Conservation (phyloP, 2,329 filamentous ascomycete genomes). For the Cladosporium colombiae region DNA sequence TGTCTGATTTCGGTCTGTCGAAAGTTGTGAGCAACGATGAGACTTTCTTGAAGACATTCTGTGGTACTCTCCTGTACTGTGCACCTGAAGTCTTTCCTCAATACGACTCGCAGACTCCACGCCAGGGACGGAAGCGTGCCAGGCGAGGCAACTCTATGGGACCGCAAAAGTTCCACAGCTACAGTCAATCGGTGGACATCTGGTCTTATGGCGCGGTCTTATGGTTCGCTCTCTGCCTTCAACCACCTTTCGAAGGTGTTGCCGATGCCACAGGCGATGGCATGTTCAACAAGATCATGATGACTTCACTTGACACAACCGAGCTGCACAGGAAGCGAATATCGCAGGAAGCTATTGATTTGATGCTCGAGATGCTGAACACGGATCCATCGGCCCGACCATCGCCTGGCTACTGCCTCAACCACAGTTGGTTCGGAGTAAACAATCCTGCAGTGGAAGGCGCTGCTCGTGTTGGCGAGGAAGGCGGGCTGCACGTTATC, state of each 20-base stretch:
- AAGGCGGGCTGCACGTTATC: conserved; percentile 42
- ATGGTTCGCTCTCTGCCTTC: conserved; percentile 78
- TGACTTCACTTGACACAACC: conserved; percentile 64
- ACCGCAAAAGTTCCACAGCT: conserved; percentile 59
- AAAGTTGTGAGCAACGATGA: conserved; percentile 84
- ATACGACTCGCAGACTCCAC: conserved; percentile 64
- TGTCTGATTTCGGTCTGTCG: conserved; percentile 94
- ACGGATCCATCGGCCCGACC: conserved; percentile 77
- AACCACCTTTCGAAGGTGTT: conserved; percentile 78
- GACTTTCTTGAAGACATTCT: conserved; percentile 94
- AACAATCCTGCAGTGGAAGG: conserved; percentile 40
- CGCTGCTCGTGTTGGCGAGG: conserved; percentile 1
- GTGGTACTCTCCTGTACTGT: conserved; percentile 92
- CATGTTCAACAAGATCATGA: conserved; percentile 86
- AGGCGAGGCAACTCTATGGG: conserved; percentile 52
- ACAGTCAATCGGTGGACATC: conserved; percentile 89
- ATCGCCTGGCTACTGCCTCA: conserved; percentile 68
- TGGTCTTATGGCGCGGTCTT: conserved; percentile 95
- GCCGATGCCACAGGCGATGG: conserved; percentile 74
- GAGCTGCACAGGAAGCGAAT: conserved; percentile 62
- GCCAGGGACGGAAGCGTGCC: conserved; percentile 57
- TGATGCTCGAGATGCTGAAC: conserved; percentile 77
- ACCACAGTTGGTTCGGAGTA: conserved; percentile 72
- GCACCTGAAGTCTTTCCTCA: conserved; percentile 95
- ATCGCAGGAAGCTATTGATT: conserved; percentile 69